Evolutionary conservation across 169 alveolate species (phyloP).

Genomic region (Cyclospora cayetanensis): DNA sequence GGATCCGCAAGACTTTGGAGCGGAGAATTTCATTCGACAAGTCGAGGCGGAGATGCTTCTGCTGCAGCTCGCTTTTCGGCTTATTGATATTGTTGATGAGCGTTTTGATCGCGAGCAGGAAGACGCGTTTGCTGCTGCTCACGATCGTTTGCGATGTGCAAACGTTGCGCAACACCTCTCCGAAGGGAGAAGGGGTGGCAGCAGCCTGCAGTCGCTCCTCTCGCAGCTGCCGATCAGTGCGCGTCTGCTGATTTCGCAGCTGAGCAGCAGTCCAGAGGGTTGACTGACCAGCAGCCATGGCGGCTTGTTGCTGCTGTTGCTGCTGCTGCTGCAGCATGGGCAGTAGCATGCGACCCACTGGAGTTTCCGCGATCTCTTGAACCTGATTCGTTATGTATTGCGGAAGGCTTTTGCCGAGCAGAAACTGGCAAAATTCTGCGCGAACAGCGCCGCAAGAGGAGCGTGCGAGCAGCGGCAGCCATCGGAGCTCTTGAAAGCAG

Average conservation of each 20-base stretch:
- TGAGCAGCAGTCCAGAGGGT: constrained; percentile 26
- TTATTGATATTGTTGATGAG: neutral
- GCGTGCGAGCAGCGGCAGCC: neutral
- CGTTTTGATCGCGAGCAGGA: neutral
- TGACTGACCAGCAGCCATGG: neutral
- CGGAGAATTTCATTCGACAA: neutral
- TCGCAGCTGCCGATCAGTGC: neutral
- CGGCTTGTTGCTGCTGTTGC: neutral
- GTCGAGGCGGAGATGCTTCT: neutral
- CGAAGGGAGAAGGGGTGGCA: neutral
- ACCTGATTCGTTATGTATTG: neutral
- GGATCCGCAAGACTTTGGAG: neutral
- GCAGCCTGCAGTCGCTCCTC: neutral
- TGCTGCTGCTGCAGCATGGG: constrained; percentile 51
- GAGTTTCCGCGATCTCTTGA: neutral
- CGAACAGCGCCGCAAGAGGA: neutral
- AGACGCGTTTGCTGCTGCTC: neutral
- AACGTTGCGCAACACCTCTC: neutral
- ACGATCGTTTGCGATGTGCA: neutral
- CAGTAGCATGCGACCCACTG: constrained; percentile 16
- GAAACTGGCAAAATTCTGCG: constrained; percentile 14
- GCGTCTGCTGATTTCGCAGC: neutral
- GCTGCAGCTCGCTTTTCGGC: constrained; percentile 11
- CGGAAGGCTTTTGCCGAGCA: constrained; percentile 5
- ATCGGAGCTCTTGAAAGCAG: neutral